Evolutionary conservation across 768 basidiomycete species (phyloP).

Genomic region (Podaxis sp.): DNA sequence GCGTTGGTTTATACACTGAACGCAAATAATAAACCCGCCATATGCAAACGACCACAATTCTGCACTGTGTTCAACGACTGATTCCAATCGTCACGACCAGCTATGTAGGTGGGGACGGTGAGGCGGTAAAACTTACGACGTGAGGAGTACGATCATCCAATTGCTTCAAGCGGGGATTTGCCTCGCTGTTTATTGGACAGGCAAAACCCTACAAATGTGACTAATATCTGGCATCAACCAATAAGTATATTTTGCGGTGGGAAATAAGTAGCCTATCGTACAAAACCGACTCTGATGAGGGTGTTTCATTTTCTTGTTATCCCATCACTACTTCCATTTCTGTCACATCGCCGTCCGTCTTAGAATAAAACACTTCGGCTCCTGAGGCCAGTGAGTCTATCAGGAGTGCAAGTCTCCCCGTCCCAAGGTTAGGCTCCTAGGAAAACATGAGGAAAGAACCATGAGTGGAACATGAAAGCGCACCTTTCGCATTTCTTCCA

Average conservation of each 20-base stretch:
- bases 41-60: no score
- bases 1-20: no score
- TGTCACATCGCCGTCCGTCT: constrained; percentile 37
- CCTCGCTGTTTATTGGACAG: not conserved
- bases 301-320: constrained; percentile 15
- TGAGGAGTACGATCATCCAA: no score
- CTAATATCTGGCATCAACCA: not conserved
- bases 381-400: constrained; percentile 84
- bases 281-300: not conserved
- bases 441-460: not conserved
- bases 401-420: constrained; percentile 65
- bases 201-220: not conserved
- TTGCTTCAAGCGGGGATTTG: not conserved
- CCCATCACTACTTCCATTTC: constrained; percentile 79
- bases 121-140: no score
- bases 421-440: constrained; percentile 64
- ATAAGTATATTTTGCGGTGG: not conserved
- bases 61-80: no score
- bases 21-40: no score
- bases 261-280: not conserved
- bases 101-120: no score
- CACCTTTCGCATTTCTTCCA: constrained; percentile 83
- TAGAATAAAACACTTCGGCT: constrained; percentile 65
- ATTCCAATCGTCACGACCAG: no score
- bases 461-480: constrained; percentile 16